phyloP scores from a whole-genome alignment of 2,329 filamentous ascomycete species.

The Cordyceps javanica region DNA sequence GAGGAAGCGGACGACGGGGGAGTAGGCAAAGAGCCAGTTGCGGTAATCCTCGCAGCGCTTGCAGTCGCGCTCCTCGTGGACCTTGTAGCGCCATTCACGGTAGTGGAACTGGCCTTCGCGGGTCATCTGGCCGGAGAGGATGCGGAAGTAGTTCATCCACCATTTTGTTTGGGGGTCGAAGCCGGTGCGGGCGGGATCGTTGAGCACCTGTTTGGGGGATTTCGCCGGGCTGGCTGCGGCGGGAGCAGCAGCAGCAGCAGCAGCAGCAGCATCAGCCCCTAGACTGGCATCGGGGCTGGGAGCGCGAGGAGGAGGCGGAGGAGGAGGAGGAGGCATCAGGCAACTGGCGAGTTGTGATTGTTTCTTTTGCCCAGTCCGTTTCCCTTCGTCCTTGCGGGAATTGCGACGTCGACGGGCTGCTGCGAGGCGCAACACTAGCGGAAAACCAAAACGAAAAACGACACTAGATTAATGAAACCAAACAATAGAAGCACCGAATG shows the following conservation, averaged over 20 bases:
- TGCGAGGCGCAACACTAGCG: not conserved
- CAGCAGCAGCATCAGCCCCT: not conserved
- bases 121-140: constrained; percentile 68
- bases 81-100: constrained; percentile 67
- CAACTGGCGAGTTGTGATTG: not conserved
- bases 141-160: constrained; percentile 84
- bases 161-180: constrained; percentile 55
- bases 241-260: not conserved
- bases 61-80: constrained; percentile 74
- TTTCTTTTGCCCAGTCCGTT: not conserved
- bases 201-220: constrained; percentile 36
- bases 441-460: not conserved
- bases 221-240: constrained; percentile 7
- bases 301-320: constrained; percentile 14
- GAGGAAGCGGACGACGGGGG: constrained; percentile 82
- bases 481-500: not conserved
- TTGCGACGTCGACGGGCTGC: not conserved
- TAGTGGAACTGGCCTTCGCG: constrained; percentile 66
- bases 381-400: not conserved
- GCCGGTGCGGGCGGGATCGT: constrained; percentile 55
- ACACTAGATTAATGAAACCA: not conserved
- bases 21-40: constrained; percentile 78
- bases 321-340: not conserved
- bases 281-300: not conserved
- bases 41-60: constrained; percentile 73